phyloP scores from a whole-genome alignment of 2,329 filamentous ascomycete genomes.

The Neonectria magnoliae region DNA sequence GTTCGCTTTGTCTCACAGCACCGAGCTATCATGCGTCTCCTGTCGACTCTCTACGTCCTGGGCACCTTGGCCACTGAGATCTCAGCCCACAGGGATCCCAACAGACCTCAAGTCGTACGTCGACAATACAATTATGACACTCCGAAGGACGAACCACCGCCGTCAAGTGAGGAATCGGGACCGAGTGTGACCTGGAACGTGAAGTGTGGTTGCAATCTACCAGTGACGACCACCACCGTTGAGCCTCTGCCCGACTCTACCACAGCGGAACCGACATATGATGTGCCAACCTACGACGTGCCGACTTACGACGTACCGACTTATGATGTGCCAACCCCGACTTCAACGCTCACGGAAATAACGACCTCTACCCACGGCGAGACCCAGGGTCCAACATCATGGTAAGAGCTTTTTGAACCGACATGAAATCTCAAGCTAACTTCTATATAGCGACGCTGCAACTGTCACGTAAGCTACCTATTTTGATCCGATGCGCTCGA shows the following conservation, averaged over 20 bases:
- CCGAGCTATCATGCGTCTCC: constrained; percentile 36
- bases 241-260: neutral
- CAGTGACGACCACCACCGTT: neutral
- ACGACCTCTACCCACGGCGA: neutral
- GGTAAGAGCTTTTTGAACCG: neutral
- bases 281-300: neutral
- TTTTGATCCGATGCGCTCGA: neutral
- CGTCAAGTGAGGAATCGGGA: neutral
- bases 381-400: neutral
- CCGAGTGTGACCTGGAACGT: neutral
- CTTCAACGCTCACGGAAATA: neutral
- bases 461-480: constrained; percentile 13
- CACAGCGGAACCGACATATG: neutral
- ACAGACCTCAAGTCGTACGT: constrained; percentile 11
- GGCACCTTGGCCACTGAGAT: constrained; percentile 32
- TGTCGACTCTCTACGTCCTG: constrained; percentile 31
- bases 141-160: neutral
- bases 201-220: neutral
- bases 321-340: neutral
- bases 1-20: constrained; percentile 22
- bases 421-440: neutral
- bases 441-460: neutral
- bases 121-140: neutral
- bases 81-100: constrained; percentile 24
- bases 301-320: neutral